phyloP scores from a whole-genome alignment of 495 filamentous ascomycete species.

The Trichoderma asperelloides region DNA sequence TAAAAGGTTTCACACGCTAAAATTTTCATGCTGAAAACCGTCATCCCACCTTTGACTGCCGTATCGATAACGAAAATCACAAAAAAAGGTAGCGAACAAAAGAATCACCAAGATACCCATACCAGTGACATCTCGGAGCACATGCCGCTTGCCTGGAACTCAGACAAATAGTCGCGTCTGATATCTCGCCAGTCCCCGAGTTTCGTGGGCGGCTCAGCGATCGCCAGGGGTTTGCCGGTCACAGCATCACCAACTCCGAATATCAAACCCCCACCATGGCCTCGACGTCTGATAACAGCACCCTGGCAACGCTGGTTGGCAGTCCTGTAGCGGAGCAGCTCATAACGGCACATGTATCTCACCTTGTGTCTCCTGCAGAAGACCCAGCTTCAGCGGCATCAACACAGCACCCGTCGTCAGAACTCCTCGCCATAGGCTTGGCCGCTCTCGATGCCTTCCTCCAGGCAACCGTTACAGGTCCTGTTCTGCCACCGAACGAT shows the following conservation, averaged over 20 bases:
- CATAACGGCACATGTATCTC: conserved; percentile 1
- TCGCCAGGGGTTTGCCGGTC: not conserved
- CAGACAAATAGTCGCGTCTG: not conserved
- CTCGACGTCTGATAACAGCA: not conserved
- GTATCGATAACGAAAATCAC: conserved; percentile 5
- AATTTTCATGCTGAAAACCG: not conserved
- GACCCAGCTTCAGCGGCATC: not conserved
- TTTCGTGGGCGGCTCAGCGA: not conserved
- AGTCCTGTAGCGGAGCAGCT: conserved; percentile 4
- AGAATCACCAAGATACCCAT: not conserved
- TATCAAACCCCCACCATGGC: conserved; percentile 4
- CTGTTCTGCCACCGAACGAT: conserved; percentile 46
- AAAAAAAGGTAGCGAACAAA: conserved; percentile 4
- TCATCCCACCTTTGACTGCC: not conserved
- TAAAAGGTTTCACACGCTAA: not conserved
- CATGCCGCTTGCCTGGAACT: not conserved
- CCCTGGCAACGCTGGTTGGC: conserved; percentile 8
- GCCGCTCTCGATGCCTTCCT: conserved; percentile 76
- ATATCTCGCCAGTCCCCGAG: not conserved
- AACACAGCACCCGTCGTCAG: not conserved
- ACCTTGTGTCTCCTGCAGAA: not conserved
- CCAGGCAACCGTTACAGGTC: conserved; percentile 87
- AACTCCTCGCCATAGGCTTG: conserved; percentile 47
- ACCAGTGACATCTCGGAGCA: not conserved
- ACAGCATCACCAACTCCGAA: not conserved